phyloP scores from a whole-genome alignment of 2,329 filamentous ascomycete genomes.

The Tolypocladium paradoxum region DNA sequence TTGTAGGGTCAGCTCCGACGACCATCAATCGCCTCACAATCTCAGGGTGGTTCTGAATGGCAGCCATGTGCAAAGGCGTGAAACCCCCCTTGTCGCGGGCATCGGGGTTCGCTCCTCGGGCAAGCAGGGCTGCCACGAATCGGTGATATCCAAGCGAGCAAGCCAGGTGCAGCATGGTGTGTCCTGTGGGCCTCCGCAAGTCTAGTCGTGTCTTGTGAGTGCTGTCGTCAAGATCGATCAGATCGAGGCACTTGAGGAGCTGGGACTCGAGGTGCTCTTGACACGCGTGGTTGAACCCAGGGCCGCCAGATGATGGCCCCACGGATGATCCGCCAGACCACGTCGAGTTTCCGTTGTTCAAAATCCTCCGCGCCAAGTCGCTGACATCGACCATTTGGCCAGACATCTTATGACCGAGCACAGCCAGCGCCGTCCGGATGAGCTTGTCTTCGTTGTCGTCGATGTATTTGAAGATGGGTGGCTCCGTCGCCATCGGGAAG shows the following conservation, averaged over 20 bases:
- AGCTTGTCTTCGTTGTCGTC: constrained; percentile 60
- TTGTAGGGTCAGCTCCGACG: constrained; percentile 59
- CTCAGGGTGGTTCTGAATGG: constrained; percentile 63
- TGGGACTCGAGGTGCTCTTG: constrained; percentile 51
- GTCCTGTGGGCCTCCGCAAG: constrained; percentile 52
- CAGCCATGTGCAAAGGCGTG: constrained; percentile 72
- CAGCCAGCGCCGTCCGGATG: constrained; percentile 55
- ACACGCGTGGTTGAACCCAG: constrained; percentile 31
- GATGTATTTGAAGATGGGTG: constrained; percentile 58
- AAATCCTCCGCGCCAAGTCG: constrained; percentile 50
- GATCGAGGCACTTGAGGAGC: constrained; percentile 63
- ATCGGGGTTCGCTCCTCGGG: constrained; percentile 67
- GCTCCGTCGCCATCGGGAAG: constrained; percentile 27
- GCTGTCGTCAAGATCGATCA: constrained; percentile 69
- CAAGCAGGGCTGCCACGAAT: constrained; percentile 66
- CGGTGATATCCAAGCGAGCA: constrained; percentile 64
- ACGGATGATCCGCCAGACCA: constrained; percentile 34
- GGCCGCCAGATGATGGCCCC: constrained; percentile 30
- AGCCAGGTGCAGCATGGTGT: constrained; percentile 73
- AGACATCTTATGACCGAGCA: constrained; percentile 54
- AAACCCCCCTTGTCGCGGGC: constrained; percentile 68
- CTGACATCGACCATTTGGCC: constrained; percentile 50
- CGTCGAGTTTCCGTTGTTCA: constrained; percentile 34
- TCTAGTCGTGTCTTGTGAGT: constrained; percentile 58
- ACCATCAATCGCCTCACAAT: constrained; percentile 67